Base-by-base conservation (phyloP, 768 basidiomycete genomes). In the Strobilomyces echinocephalus region DNA sequence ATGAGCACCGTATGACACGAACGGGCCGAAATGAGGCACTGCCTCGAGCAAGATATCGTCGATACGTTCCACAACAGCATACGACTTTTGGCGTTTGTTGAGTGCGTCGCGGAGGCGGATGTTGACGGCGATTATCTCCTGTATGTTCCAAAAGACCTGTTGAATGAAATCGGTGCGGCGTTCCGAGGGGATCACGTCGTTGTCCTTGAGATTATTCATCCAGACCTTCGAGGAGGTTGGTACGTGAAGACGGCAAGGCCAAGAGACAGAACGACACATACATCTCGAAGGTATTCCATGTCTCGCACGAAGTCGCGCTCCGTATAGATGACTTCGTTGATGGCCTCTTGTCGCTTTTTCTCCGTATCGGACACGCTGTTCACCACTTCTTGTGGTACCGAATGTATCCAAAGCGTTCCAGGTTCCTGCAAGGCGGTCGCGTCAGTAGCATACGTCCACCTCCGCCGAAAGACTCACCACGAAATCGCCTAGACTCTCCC, bases 91-190 rank as follows among this genome's bases (percentile, higher is more conserved):
- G 9, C 97, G 83, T 72, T 95, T 97, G 59, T 85, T 95, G 48
- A 99, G 79, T 7, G 91, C 87, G 65, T 99, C 97, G 4, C 93
- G 85, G n/a, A 99, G 78, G 16, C 87, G 80, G 1, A 81, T 90
- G 69, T 95, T 97, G 60, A 97, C 94, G 0, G 82, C 80, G 51
- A 97, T 87, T 60, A 99, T 94, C 59, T 97, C 94, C 60, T 87
- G 82, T 20, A 97, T 79, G 67, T 99, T 99, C 97, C 97, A 98
- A 72, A 99, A 98, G 42, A 98, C 94, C 65, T 97, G 95, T 26
- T 84, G 79, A 31, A 97, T 75, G 69, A 99, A 97, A 63, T 91
- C 88, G 20, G 84, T 84, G 18, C 91, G 82, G 45, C 90, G 80
- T 0, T 80, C 76, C 33, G 79, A 75, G 2, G 93, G 86, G 46